Evolutionary conservation across 129 eudicot species (phyloP).

Genomic region (Mikania micrantha): DNA sequence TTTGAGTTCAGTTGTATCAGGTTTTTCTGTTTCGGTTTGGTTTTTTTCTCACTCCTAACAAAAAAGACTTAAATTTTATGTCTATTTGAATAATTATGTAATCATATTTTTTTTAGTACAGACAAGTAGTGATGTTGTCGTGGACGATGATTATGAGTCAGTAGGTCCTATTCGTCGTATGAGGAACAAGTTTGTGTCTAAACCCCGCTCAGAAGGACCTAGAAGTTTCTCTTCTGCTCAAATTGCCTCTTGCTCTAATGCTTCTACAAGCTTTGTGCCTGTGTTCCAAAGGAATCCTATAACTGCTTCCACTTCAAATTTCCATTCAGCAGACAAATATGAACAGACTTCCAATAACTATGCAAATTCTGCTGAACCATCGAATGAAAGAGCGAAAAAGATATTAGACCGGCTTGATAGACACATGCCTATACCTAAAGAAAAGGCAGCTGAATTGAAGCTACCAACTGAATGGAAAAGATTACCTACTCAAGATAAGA

Average conservation of each 20-base stretch:
- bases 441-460: slow-evolving; percentile 64
- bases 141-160: slow-evolving; percentile 47
- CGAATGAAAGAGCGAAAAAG: slow-evolving; percentile 46
- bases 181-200: slow-evolving; percentile 45
- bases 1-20: too few species aligned
- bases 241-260: slow-evolving; percentile 29
- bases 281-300: slow-evolving; percentile 35
- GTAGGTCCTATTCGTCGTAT: slow-evolving; percentile 77
- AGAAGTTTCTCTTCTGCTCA: slow-evolving; percentile 31
- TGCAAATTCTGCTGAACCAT: slow-evolving; percentile 23
- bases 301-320: slow-evolving; percentile 27
- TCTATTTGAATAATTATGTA: not conserved
- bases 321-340: slow-evolving; percentile 21
- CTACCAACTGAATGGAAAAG: slow-evolving; percentile 54
- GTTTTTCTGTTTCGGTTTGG: too few species aligned
- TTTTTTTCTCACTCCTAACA: too few species aligned
- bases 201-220: slow-evolving; percentile 48
- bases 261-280: slow-evolving; percentile 39
- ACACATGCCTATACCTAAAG: slow-evolving; percentile 65
- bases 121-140: slow-evolving; percentile 37
- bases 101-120: slow-evolving; percentile 9
- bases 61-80: not conserved
- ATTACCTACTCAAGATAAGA: slow-evolving; percentile 29
- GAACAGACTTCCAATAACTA: slow-evolving; percentile 25
- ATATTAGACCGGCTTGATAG: slow-evolving; percentile 70